A percentile compares a stretch with the other conserved stretches of the same genome.
phyloP scores from a whole-genome alignment of 139 green algal genomes.

The Penium margaritaceum region DNA sequence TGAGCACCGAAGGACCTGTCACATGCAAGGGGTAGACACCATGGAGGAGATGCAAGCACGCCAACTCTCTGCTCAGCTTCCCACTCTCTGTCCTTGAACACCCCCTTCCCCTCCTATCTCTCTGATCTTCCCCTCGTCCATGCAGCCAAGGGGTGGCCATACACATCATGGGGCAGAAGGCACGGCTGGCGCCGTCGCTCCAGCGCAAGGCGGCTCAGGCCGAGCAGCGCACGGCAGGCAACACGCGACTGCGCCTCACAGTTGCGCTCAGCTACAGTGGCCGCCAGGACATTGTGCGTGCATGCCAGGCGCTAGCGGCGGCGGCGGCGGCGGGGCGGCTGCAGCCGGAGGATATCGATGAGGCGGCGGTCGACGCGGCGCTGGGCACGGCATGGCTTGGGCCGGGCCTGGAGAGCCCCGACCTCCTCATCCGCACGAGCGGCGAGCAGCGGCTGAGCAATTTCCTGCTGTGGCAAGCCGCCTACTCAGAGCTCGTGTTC shows the following conservation, averaged over 20 bases:
- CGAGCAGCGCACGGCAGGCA: constrained; percentile 49
- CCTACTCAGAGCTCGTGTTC: constrained; percentile 75
- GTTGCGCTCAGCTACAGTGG: constrained; percentile 62
- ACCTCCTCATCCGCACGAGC: constrained; percentile 71
- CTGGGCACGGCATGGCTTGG: constrained; percentile 29
- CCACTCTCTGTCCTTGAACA: no score
- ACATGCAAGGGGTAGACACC: no score
- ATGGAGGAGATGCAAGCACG: no score
- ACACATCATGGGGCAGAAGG: constrained; percentile 57
- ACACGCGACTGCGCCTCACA: constrained; percentile 49
- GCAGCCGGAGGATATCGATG: constrained; percentile 47
- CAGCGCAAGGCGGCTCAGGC: constrained; percentile 49
- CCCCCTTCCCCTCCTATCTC: not conserved
- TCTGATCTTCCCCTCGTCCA: not conserved
- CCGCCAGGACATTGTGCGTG: constrained; percentile 61
- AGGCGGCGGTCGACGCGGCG: constrained; percentile 10
- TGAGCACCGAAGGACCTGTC: no score
- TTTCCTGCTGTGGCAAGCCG: constrained; percentile 73
- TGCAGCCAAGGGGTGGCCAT: constrained; percentile 32
- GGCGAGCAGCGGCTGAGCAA: constrained; percentile 73
- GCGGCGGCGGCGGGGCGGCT: constrained; percentile 54
- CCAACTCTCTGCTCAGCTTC: no score
- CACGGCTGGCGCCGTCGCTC: constrained; percentile 49
- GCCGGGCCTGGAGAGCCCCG: constrained; percentile 46
- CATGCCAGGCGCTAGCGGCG: constrained; percentile 52